Conservation (phyloP, 257 asterid species). For the Striga asiatica region DNA sequence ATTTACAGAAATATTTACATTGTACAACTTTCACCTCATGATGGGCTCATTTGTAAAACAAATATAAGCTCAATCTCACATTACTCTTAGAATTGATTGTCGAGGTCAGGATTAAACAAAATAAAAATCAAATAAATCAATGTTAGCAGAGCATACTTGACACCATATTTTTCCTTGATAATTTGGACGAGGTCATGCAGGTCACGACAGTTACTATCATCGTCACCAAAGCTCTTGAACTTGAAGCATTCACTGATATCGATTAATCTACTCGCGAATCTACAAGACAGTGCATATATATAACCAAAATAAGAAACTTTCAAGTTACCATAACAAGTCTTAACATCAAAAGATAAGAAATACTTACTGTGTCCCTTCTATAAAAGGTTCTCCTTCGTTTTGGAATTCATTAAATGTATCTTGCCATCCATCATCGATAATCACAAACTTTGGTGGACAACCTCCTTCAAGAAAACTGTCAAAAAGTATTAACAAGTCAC, state of each 20-base stretch:
- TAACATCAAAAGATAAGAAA: neutral
- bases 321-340: neutral
- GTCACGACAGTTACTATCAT: slow-evolving; percentile 18
- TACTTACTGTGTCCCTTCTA: slow-evolving; percentile 38
- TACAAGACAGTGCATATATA: slow-evolving; percentile 6
- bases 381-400: slow-evolving; percentile 30
- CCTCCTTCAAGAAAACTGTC: slow-evolving; percentile 36
- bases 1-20: too few relatives aligned
- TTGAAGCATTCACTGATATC: slow-evolving; percentile 33
- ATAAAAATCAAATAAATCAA: neutral
- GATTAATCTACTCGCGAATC: slow-evolving; percentile 35
- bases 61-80: too few relatives aligned
- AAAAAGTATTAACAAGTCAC: neutral
- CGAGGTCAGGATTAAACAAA: too few relatives aligned
- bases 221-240: slow-evolving; percentile 23
- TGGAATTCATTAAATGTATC: slow-evolving; percentile 33
- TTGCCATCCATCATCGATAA: slow-evolving; percentile 70
- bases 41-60: too few relatives aligned
- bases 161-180: slow-evolving; percentile 24
- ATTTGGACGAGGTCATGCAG: slow-evolving; percentile 22
- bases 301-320: neutral
- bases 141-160: slow-evolving; percentile 19
- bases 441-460: slow-evolving; percentile 35
- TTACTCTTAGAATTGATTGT: neutral
- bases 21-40: too few relatives aligned